Evolutionary conservation across 768 basidiomycete species (phyloP), one percentile per base, ranked within the genome.

Genomic region (Trametes cingulata): DNA sequence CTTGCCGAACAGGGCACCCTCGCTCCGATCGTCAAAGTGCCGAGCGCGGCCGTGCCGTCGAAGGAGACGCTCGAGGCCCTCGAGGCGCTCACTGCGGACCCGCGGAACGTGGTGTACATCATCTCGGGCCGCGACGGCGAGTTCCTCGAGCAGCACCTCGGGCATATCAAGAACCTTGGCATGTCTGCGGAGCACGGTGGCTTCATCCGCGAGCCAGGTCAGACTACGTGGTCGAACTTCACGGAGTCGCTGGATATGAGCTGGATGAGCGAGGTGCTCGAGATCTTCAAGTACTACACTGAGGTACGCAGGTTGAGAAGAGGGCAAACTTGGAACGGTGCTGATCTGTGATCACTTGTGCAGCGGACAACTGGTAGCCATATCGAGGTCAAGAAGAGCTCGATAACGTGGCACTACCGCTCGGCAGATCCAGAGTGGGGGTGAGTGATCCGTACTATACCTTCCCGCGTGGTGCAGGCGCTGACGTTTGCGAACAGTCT

Each of bases 351-450:
- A 14, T 25, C 17, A 4, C 12, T 15, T 17, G 50, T 56, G 47
- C 58, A 87, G 84, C 80, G 96, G 52, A 99, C 96, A 67, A 93
- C 93, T 36, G 96, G 96, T n/a, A 90, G 91, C 65, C 89, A 91
- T 68, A 93, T 98, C 61, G 96, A 99, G 80, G 79, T 89, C 73
- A 99, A 99, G 85, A 95, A 95, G 82, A 93, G 92, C 69, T 90
- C 90, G 60, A 91, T 99, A 72, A 98, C 95, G 42, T 98, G 96
- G 96, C 96, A 99, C 76, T 98, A 97, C 76, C 84, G 96, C 45
- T 83, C 85, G 58, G 83, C 82, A 33, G 96, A 99, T 75, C 96
- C 96, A 0, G 94, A 96, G 76, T 99, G 95, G 87, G 95, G 95
- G 86, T 90, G 72, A 69, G 89, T 82, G 19, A 19, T 17, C 20